These are phyloP conservation scores for Diphasiastrum complanatum DNA, from an alignment of 83 land plant species.

Conservation along the genomic window DNA sequence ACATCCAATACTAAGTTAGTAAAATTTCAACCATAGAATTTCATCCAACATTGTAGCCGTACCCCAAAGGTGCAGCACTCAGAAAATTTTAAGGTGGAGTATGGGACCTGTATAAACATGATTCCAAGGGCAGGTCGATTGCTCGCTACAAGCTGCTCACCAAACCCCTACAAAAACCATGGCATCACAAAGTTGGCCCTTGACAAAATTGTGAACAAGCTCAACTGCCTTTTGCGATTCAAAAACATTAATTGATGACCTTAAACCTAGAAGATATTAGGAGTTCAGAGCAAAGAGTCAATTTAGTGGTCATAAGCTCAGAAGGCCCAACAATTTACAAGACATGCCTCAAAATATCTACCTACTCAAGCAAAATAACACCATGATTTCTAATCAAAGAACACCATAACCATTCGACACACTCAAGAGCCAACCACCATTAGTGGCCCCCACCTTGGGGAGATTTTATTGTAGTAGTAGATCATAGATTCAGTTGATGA, in stretches of 20 bases:
- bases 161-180: conserved; percentile 59
- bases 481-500: too few species aligned
- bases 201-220: conserved; percentile 6
- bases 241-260: conserved; percentile 1
- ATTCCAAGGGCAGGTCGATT: conserved; percentile 80
- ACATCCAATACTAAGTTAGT: not conserved
- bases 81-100: not conserved
- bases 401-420: too few species aligned
- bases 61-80: not conserved
- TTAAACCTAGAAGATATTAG: too few species aligned
- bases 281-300: too few species aligned
- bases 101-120: conserved; percentile 81
- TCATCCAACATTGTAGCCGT: conserved; percentile 3
- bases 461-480: too few species aligned
- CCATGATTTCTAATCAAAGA: too few species aligned
- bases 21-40: not conserved
- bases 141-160: conserved; percentile 69
- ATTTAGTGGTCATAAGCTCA: too few species aligned
- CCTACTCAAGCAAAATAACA: too few species aligned
- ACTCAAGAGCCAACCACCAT: too few species aligned
- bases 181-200: not conserved
- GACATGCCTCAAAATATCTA: too few species aligned
- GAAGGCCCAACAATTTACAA: too few species aligned
- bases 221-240: not conserved
- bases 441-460: too few species aligned